Conservation (phyloP, 495 filamentous ascomycete species). For the Neurospora intermedia region DNA sequence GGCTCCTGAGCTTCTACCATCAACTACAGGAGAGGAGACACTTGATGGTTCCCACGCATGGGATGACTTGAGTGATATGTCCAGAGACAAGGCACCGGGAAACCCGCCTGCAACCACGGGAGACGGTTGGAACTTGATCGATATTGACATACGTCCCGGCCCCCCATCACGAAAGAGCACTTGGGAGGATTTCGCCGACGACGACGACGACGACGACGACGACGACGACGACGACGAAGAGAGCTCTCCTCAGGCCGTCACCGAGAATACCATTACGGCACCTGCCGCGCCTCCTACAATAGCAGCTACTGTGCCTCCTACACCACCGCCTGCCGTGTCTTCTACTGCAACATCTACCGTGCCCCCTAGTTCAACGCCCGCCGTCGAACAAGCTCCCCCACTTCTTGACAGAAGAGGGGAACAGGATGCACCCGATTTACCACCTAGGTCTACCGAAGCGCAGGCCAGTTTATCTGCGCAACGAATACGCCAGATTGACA, state of each 20-base stretch:
- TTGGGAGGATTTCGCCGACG: constrained; percentile 29
- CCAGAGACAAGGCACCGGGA: constrained; percentile 24
- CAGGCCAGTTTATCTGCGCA: constrained; percentile 14
- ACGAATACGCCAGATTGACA: constrained; percentile 27
- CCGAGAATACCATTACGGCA: neutral
- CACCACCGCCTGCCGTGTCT: neutral
- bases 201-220: constrained; percentile 5
- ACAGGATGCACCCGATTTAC: constrained; percentile 24
- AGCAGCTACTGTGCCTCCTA: neutral
- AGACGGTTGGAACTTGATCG: constrained; percentile 41
- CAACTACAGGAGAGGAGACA: constrained; percentile 16
- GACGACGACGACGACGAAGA: constrained; percentile 15
- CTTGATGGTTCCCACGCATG: constrained; percentile 33
- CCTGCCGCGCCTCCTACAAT: neutral
- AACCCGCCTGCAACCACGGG: constrained; percentile 14
- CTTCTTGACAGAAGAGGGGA: constrained; percentile 4
- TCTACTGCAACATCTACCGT: neutral
- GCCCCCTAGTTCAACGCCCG: neutral
- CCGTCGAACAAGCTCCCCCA: neutral
- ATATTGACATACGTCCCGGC: constrained; percentile 26
- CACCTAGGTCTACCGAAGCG: constrained; percentile 25
- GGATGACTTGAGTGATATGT: constrained; percentile 27
- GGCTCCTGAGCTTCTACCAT: neutral
- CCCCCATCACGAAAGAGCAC: constrained; percentile 25
- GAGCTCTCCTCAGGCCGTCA: constrained; percentile 8